phyloP scores from a whole-genome alignment of 768 basidiomycete genomes.

The Butyriboletus loyo region DNA sequence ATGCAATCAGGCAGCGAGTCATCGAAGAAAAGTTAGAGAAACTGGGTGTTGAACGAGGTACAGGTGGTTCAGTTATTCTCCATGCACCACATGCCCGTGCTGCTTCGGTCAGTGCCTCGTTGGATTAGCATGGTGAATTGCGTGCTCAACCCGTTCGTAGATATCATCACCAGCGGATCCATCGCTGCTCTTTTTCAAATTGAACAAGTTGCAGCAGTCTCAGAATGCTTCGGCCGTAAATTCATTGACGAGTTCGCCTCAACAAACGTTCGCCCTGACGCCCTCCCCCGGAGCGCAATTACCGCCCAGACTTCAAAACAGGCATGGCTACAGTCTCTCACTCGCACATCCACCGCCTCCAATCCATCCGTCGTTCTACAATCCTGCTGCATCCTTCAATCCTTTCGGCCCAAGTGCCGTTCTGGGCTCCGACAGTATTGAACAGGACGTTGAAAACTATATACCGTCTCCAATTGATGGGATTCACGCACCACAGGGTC shows the following conservation, averaged over 20 bases:
- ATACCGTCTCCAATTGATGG: slow-evolving; percentile 25
- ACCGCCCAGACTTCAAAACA: slow-evolving; percentile 43
- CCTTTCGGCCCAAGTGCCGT: slow-evolving; percentile 61
- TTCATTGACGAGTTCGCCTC: slow-evolving; percentile 65
- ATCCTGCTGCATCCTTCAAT: slow-evolving; percentile 48
- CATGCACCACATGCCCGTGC: slow-evolving; percentile 79
- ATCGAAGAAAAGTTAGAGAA: slow-evolving; percentile 82
- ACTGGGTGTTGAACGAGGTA: slow-evolving; percentile 71
- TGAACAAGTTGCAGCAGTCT: slow-evolving; percentile 79
- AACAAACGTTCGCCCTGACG: slow-evolving; percentile 50
- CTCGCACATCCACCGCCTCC: slow-evolving; percentile 55
- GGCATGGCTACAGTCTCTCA: slow-evolving; percentile 74
- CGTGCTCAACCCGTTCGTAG: slow-evolving; percentile 36
- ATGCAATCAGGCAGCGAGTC: slow-evolving; percentile 60
- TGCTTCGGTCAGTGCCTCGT: slow-evolving; percentile 62
- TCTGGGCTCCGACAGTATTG: slow-evolving; percentile 49
- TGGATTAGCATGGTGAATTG: slow-evolving; percentile 16
- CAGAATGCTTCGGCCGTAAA: slow-evolving; percentile 49
- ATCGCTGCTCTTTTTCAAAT: slow-evolving; percentile 73
- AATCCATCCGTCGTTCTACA: slow-evolving; percentile 33
- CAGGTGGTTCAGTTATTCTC: slow-evolving; percentile 50
- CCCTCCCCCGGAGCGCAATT: slow-evolving; percentile 48
- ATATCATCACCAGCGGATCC: slow-evolving; percentile 92
- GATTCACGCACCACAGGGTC: slow-evolving; percentile 56
- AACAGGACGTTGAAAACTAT: slow-evolving; percentile 25